These are phyloP conservation scores for Grigorovia yakushimaensis DNA, from an alignment of 805 yeast species.

Conservation along the genomic window DNA sequence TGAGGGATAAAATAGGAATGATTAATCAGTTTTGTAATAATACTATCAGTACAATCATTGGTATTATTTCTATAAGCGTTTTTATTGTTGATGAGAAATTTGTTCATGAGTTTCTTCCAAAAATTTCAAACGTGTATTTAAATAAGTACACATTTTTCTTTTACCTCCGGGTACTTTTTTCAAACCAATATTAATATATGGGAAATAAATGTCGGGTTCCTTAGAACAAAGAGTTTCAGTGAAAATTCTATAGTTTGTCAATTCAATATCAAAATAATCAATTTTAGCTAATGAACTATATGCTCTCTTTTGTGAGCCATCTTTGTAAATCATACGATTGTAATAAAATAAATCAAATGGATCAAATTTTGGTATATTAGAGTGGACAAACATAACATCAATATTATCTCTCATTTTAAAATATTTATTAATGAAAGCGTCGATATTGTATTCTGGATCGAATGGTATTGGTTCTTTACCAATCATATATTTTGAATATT, in stretches of 20 bases:
- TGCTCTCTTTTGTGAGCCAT: conserved; percentile 20
- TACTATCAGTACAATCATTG: too few relatives aligned
- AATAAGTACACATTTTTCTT: conserved; percentile 20
- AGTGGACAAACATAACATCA: conserved; percentile 29
- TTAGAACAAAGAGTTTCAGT: conserved; percentile 15
- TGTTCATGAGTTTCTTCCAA: conserved; percentile 16
- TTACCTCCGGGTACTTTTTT: conserved; percentile 8
- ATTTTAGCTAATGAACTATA: conserved; percentile 14
- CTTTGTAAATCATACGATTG: conserved; percentile 13
- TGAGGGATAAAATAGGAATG: too few relatives aligned
- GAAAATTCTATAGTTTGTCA: conserved; percentile 19
- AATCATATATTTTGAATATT: conserved; percentile 2
- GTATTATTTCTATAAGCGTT: too few relatives aligned
- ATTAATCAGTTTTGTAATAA: too few relatives aligned
- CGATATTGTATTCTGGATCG: conserved; percentile 13
- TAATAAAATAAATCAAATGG: conserved; percentile 23
- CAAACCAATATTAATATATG: conserved; percentile 13
- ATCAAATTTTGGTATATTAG: conserved; percentile 33
- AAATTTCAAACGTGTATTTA: conserved; percentile 14
- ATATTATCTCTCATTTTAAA: conserved; percentile 8
- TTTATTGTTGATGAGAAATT: too few relatives aligned
- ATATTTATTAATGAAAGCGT: conserved; percentile 14
- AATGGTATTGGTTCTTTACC: conserved; percentile 1
- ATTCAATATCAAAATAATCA: conserved; percentile 21
- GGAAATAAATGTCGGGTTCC: conserved; percentile 9